Percentiles rank a stretch among this genome's conserved stretches.
Conservation (phyloP, 2,329 filamentous ascomycete species). For the Rosellinia necatrix region DNA sequence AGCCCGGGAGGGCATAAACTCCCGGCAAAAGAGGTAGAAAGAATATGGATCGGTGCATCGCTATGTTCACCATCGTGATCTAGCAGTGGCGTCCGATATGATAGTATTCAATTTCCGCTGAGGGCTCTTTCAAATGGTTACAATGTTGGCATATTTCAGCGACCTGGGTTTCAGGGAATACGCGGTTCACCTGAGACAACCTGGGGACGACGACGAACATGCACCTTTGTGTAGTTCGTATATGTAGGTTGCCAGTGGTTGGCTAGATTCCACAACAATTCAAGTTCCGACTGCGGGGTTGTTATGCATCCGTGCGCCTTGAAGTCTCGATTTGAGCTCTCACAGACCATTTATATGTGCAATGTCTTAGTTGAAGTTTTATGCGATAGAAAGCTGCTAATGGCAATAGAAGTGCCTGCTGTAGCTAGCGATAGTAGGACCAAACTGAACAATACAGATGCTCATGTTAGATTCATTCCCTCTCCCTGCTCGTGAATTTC, state of each 20-base stretch:
- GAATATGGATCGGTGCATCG: not conserved
- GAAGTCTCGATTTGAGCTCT: conserved; percentile 15
- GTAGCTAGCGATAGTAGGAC: too few relatives aligned
- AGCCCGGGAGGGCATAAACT: conserved; percentile 44
- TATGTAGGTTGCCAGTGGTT: not conserved
- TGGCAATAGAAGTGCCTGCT: too few relatives aligned
- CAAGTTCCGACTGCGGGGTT: conserved; percentile 18
- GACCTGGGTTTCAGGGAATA: not conserved
- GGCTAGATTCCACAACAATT: not conserved
- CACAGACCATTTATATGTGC: not conserved
- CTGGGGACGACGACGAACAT: not conserved
- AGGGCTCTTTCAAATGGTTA: not conserved
- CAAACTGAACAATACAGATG: too few relatives aligned
- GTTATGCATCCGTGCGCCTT: not conserved
- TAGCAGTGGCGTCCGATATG: not conserved
- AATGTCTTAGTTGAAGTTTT: not conserved
- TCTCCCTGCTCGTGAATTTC: too few relatives aligned
- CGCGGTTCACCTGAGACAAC: not conserved
- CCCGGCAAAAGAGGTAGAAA: conserved; percentile 2
- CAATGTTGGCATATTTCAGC: not conserved
- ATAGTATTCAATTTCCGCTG: too few relatives aligned
- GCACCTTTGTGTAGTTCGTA: not conserved
- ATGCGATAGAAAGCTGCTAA: conserved; percentile 4
- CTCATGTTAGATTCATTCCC: too few relatives aligned
- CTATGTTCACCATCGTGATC: not conserved